Evolutionary conservation across 192 early-diverging fungal species (phyloP).

Genomic region (Coemansia aciculifera): DNA sequence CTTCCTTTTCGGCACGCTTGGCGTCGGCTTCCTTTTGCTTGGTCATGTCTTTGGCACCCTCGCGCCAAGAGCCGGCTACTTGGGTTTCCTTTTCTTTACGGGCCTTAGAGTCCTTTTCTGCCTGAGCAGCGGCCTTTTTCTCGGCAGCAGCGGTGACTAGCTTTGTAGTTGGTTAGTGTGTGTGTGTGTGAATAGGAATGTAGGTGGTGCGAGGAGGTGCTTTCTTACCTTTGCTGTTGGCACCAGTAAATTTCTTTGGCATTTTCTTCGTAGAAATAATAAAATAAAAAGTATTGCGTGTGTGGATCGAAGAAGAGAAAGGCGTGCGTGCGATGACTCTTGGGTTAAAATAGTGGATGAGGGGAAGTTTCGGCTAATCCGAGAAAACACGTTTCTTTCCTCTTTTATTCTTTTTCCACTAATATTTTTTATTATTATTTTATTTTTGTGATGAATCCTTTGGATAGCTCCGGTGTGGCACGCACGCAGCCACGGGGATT

Average conservation of each 20-base stretch:
- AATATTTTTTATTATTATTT: neutral
- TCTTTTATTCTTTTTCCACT: neutral
- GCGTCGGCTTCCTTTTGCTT: slow-evolving; percentile 64
- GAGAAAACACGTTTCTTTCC: neutral
- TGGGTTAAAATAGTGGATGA: neutral
- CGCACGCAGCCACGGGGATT: slow-evolving; percentile 3
- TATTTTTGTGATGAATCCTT: neutral
- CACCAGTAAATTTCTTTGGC: slow-evolving; percentile 60
- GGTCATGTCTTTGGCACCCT: slow-evolving; percentile 64
- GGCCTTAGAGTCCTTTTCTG: slow-evolving; percentile 60
- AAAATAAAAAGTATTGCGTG: neutral
- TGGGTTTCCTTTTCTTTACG: slow-evolving; percentile 58
- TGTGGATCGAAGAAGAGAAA: neutral
- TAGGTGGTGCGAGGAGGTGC: neutral
- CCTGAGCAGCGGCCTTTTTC: slow-evolving; percentile 68
- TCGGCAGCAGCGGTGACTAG: slow-evolving; percentile 71
- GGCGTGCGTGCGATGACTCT: neutral
- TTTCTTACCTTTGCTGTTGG: slow-evolving; percentile 56
- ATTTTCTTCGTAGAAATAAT: slow-evolving; percentile 21
- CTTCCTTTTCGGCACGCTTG: slow-evolving; percentile 58
- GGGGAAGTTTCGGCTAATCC: neutral
- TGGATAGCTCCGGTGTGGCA: neutral
- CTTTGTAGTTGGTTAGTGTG: neutral
- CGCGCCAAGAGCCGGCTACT: slow-evolving; percentile 64
- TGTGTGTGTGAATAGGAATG: neutral